phyloP scores from a whole-genome alignment of 148 eudicot species.

The Cornus controversa region DNA sequence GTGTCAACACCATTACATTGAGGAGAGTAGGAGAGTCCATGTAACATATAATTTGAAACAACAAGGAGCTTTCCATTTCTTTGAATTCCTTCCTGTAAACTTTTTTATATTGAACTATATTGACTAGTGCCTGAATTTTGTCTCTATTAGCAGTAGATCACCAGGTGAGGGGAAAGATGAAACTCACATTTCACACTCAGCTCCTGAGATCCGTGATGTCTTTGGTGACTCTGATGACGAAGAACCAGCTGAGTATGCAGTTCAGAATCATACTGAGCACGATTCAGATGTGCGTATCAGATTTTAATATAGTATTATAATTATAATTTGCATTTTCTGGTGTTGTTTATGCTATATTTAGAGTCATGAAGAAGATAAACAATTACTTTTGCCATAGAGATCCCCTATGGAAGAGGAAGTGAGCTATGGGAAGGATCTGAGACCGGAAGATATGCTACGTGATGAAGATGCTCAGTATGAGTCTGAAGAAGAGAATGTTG shows the following conservation, averaged over 20 bases:
- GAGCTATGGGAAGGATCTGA: constrained; percentile 60
- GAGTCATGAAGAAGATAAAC: constrained; percentile 3
- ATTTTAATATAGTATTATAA: background rate
- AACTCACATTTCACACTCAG: constrained; percentile 52
- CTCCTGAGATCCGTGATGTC: constrained; percentile 91
- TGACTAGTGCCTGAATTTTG: constrained; percentile 9
- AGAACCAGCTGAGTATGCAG: constrained; percentile 68
- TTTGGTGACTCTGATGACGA: constrained; percentile 99
- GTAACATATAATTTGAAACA: too few relatives aligned
- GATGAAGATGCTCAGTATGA: constrained; percentile 82
- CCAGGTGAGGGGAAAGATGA: constrained; percentile 77
- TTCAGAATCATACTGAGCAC: constrained; percentile 60
- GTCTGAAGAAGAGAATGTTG: constrained; percentile 78
- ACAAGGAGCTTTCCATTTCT: background rate
- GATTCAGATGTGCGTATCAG: constrained; percentile 52
- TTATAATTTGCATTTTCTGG: constrained; percentile 11
- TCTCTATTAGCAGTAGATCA: constrained; percentile 41
- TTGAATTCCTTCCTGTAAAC: background rate
- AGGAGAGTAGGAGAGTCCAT: too few relatives aligned
- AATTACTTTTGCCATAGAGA: constrained; percentile 36
- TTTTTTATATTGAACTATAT: background rate
- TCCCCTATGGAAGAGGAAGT: constrained; percentile 83
- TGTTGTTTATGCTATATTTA: constrained; percentile 12
- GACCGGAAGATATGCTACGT: constrained; percentile 80
- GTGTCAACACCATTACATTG: too few relatives aligned